Evolutionary conservation across 768 basidiomycete species (phyloP), one percentile per base, ranked within the genome.

Genomic region (Trametes coccinea): DNA sequence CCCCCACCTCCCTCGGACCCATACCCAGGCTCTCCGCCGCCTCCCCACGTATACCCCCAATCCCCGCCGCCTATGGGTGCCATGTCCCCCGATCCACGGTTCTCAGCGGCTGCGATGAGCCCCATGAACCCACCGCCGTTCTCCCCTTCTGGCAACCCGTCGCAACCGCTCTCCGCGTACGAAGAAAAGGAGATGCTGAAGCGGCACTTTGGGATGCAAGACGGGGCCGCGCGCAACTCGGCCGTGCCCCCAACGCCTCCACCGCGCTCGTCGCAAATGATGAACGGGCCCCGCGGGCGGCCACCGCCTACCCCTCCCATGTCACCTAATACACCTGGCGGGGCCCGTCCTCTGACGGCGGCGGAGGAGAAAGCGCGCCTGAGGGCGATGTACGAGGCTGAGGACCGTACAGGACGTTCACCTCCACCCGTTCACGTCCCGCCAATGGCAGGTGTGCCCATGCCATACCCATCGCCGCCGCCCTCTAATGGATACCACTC

Each of bases 341-440:
- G 66, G 10, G 58, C 40, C 2, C 71, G 66, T 17, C 74, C 76
- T 17, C 73, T 92, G 53, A 86, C 87, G 2, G 91, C 92, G 2
- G 85, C 84, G 0, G 90, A 93, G 67, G 92, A 93, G 74, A 93
- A 93, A 76, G 89, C 88, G 22, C 71, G 83, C 59, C 71, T 93
- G 10, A 78, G 76, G 40, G 87, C 88, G 4, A 82, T 80, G 70
- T 90, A 83, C 64, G 89, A 83, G 30, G 81, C 79, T 1, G 82
- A 86, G 65, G 83, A 88, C 37, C 50, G 63, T 40, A 39, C 58
- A 34, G 34, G 73, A 63, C 16, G 60, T 11, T 33, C 33, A 14
- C 59, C 61, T 8, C 30, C 56, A 45, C 48, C 43, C 22, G 41
- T 53, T 30, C 34, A 45, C 5, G 53, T 54, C 22, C 46, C 43